These are phyloP conservation scores for Phymatotrichopsis omnivora DNA, from an alignment of 2,329 filamentous ascomycete genomes.

Conservation along the genomic window DNA sequence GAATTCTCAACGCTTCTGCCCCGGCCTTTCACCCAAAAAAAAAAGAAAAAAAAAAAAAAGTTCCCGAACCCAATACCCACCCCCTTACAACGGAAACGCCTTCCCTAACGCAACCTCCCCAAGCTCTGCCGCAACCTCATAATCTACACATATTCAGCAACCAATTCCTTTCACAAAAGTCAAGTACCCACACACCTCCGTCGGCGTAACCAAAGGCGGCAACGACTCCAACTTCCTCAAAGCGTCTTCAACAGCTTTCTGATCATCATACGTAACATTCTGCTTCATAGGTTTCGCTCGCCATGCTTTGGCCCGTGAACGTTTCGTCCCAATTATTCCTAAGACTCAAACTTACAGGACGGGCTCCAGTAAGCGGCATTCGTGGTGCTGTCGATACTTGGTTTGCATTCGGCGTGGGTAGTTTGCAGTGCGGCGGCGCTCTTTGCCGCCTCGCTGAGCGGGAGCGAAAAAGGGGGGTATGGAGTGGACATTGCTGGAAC, in stretches of 20 bases:
- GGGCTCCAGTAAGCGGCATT: constrained; percentile 34
- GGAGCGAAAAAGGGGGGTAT: constrained; percentile 26
- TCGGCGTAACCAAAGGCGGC: constrained; percentile 68
- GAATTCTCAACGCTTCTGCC: constrained; percentile 70
- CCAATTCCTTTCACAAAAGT: neutral
- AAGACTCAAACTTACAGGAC: constrained; percentile 33
- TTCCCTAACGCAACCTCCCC: constrained; percentile 78
- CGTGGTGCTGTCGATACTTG: constrained; percentile 3
- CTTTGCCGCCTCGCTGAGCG: constrained; percentile 28
- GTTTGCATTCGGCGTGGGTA: constrained; percentile 5
- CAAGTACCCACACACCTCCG: constrained; percentile 40
- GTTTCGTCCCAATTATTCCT: constrained; percentile 5
- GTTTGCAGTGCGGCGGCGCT: constrained; percentile 26
- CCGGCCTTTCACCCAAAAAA: too few species aligned
- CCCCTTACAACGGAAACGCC: constrained; percentile 88
- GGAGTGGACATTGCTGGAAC: too few species aligned
- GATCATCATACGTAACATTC: constrained; percentile 57
- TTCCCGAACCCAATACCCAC: constrained; percentile 34
- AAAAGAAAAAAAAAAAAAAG: constrained; percentile 23
- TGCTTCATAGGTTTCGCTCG: constrained; percentile 70
- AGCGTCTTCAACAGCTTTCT: constrained; percentile 48
- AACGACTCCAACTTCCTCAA: constrained; percentile 55
- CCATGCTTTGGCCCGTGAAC: constrained; percentile 66
- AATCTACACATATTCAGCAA: constrained; percentile 45
- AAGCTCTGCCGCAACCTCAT: constrained; percentile 66